Percentiles rank a stretch among this genome's conserved stretches.
These are phyloP conservation scores for Penicillium sclerotigenum DNA, from an alignment of 2,329 filamentous ascomycete genomes.

Conservation along the genomic window DNA sequence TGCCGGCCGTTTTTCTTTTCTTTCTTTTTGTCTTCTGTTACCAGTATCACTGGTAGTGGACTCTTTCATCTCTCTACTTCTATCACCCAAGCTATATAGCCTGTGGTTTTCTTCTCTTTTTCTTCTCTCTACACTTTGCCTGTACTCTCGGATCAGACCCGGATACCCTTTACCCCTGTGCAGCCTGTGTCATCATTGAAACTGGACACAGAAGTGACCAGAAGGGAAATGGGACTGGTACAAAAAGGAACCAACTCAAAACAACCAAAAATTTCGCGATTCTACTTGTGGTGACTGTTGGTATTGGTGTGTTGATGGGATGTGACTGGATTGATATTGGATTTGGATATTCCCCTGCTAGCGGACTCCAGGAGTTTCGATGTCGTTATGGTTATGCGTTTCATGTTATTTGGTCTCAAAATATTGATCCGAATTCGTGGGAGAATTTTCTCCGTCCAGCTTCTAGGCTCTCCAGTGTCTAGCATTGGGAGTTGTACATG, in stretches of 20 bases:
- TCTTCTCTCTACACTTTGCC: neutral
- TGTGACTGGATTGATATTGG: constrained; percentile 4
- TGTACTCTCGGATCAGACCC: constrained; percentile 1
- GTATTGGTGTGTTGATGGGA: constrained; percentile 1
- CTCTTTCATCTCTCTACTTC: neutral
- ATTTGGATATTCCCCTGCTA: constrained; percentile 9
- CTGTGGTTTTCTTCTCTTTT: neutral
- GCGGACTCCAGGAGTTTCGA: constrained; percentile 7
- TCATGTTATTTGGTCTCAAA: constrained; percentile 6
- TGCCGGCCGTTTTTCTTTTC: constrained; percentile 10
- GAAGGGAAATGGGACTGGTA: neutral
- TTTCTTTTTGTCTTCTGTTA: constrained; percentile 3
- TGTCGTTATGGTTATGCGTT: constrained; percentile 11
- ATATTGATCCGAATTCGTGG: neutral
- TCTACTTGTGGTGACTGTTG: constrained; percentile 1
- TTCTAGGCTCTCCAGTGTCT: no score
- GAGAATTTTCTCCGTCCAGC: neutral
- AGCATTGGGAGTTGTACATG: neutral
- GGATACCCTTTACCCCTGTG: neutral
- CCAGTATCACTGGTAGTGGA: neutral
- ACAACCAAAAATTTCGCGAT: neutral
- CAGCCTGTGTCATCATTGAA: neutral
- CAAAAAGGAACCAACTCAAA: constrained; percentile 2
- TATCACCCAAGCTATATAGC: neutral
- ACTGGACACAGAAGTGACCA: neutral